phyloP scores from a whole-genome alignment of 2,329 filamentous ascomycete genomes.

The Teratosphaeria viscida region DNA sequence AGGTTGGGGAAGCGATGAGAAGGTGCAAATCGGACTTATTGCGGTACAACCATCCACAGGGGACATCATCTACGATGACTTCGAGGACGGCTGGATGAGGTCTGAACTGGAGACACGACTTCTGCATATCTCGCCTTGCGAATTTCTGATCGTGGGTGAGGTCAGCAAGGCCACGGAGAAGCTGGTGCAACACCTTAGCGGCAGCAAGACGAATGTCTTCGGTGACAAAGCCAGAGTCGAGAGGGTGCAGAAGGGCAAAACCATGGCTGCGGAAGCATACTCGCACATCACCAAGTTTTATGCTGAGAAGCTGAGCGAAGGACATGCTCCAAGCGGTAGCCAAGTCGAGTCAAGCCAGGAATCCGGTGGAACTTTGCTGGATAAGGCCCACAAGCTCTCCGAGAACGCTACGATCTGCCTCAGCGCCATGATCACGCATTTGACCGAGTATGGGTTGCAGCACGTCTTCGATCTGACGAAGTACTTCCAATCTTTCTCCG shows the following conservation, averaged over 20 bases:
- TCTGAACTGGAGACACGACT: slow-evolving; percentile 93
- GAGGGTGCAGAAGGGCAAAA: slow-evolving; percentile 62
- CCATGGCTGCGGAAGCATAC: slow-evolving; percentile 71
- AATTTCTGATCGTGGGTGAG: slow-evolving; percentile 85
- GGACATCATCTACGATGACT: slow-evolving; percentile 90
- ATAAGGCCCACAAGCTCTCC: slow-evolving; percentile 76
- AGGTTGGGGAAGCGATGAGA: slow-evolving; percentile 77
- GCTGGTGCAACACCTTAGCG: slow-evolving; percentile 77
- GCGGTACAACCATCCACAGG: slow-evolving; percentile 93
- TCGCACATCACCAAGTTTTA: slow-evolving; percentile 92
- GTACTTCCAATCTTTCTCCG: slow-evolving; percentile 93
- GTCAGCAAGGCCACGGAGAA: slow-evolving; percentile 88
- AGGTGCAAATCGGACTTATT: slow-evolving; percentile 80
- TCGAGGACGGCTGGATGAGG: slow-evolving; percentile 96
- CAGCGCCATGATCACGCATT: slow-evolving; percentile 89
- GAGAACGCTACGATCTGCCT: slow-evolving; percentile 83
- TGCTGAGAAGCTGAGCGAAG: slow-evolving; percentile 65
- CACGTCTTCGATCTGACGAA: slow-evolving; percentile 95
- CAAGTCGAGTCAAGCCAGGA: slow-evolving; percentile 33
- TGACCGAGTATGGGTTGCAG: slow-evolving; percentile 84
- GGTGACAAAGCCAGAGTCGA: slow-evolving; percentile 85
- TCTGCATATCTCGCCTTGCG: slow-evolving; percentile 88
- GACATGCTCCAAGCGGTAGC: slow-evolving; percentile 17
- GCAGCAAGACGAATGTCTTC: slow-evolving; percentile 80
- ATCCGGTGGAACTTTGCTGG: slow-evolving; percentile 52